Evolutionary conservation across 805 yeast genomes (phyloP).

Genomic region (Cyberlindnera euphorbiiphila): DNA sequence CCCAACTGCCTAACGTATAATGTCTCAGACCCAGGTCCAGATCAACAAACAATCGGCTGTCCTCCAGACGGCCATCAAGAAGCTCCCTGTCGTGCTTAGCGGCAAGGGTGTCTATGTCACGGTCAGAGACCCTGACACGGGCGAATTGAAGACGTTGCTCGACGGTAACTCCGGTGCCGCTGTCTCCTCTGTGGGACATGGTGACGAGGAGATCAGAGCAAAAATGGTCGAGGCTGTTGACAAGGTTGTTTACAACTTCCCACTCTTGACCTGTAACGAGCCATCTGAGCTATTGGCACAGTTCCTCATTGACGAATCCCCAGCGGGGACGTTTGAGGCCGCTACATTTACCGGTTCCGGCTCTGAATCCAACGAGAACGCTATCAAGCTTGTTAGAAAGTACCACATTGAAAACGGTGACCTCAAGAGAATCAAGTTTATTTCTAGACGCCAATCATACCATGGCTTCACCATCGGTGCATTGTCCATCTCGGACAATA

Average conservation of each 20-base stretch:
- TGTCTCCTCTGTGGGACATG: constrained; percentile 46
- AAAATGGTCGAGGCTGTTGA: constrained; percentile 39
- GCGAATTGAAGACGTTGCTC: constrained; percentile 30
- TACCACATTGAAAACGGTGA: constrained; percentile 42
- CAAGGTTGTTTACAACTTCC: constrained; percentile 36
- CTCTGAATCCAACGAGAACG: constrained; percentile 64
- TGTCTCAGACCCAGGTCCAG: constrained; percentile 14
- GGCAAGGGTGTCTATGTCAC: constrained; percentile 38
- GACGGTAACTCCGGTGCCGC: constrained; percentile 51
- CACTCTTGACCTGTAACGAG: constrained; percentile 29
- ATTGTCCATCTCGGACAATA: constrained; percentile 38
- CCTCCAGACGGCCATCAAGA: constrained; percentile 32
- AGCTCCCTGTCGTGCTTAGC: constrained; percentile 31
- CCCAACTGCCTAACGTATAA: no score
- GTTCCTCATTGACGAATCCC: constrained; percentile 42
- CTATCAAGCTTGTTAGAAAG: constrained; percentile 52
- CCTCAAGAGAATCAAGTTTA: constrained; percentile 37
- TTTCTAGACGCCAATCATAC: constrained; percentile 43
- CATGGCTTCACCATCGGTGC: constrained; percentile 49
- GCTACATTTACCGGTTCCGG: constrained; percentile 56
- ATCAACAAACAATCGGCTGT: constrained; percentile 19
- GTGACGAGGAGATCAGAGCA: constrained; percentile 37
- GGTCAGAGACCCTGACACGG: constrained; percentile 35
- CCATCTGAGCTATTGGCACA: constrained; percentile 40
- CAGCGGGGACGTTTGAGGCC: constrained; percentile 39